Conservation (phyloP, 768 basidiomycete species). For the Cantharellus cinnabarinus region DNA sequence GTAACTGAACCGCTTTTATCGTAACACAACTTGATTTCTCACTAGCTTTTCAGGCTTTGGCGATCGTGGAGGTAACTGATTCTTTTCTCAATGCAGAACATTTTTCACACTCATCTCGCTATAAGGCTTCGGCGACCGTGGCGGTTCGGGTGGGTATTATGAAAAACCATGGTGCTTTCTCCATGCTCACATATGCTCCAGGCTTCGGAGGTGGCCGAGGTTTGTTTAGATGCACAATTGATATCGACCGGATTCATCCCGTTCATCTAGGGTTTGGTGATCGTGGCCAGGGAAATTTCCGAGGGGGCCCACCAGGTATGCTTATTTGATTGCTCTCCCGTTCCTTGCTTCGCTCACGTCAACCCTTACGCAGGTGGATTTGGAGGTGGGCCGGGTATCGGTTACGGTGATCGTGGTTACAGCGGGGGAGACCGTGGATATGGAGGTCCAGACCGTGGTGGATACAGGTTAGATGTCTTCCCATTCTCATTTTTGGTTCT, state of each 20-base stretch:
- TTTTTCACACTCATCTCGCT: background rate
- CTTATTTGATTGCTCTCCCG: background rate
- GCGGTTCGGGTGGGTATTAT: slow-evolving; percentile 53
- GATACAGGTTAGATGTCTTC: background rate
- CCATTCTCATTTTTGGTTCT: background rate
- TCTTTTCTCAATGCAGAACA: background rate
- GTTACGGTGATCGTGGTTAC: slow-evolving; percentile 2
- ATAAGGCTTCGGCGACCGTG: slow-evolving; percentile 33
- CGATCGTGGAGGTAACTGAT: background rate
- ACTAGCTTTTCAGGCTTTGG: too few species aligned
- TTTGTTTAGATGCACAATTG: background rate
- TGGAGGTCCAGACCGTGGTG: background rate
- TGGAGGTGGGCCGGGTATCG: slow-evolving; percentile 15
- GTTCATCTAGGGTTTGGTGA: slow-evolving; percentile 29
- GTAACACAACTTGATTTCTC: too few species aligned
- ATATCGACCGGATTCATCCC: background rate
- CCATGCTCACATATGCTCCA: slow-evolving; percentile 2
- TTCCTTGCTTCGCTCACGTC: background rate
- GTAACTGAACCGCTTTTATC: slow-evolving; percentile 21
- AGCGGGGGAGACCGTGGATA: background rate
- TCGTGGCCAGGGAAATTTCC: slow-evolving; percentile 14
- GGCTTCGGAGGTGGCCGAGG: background rate
- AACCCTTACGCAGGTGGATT: slow-evolving; percentile 10
- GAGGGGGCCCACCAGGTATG: background rate
- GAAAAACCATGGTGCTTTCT: slow-evolving; percentile 35